Evolutionary conservation across 208 protist genomes (phyloP), one percentile per base, ranked within the genome.

Genomic region (Wallacemonas sp.): DNA sequence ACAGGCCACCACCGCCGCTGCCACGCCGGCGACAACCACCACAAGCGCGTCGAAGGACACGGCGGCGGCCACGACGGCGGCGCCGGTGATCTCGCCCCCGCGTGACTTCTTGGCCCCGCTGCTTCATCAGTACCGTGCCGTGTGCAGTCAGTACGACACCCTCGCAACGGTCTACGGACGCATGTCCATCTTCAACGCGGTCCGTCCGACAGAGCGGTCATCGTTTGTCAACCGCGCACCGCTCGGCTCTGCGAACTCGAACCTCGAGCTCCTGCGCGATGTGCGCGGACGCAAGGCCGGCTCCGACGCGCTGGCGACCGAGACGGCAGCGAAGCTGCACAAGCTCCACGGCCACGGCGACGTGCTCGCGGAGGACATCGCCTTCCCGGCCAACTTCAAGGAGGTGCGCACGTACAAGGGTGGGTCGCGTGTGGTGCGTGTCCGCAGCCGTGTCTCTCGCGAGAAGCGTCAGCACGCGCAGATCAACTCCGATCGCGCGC

Each of bases 311-410:
- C 38, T 39, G 3, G 5, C 52, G 8, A 22, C 31, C 11, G 52
- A 59, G 26, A n/a, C 52, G 29, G 32, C 52, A 7, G 36, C 31
- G 52, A 59, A 59, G 52, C 31, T 59, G 52, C 52, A 41, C 26
- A 59, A 59, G 52, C 52, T 59, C n/a, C 39, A 59, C 52, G 52
- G 52, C 10, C 52, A 59, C 32, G 38, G 46, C 54, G 66, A 55
- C 23, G 55, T 65, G 25, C 39, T 72, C 5, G 36, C 68, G 55
- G 77, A 79, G 42, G 89, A 89, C 48, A 84, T 94, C 57, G 57
- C 84, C 64, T 94, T 94, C 52, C 89, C 89, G 2, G 65, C 68
- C 7, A 92, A 87, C 81, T 94, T 94, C 67, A 81, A 78, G 39
- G 85, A 94, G 62, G 77, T 81, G 1, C 77, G 77, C n/a, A 79